These are phyloP conservation scores for Magnusiomyces tetraspermus DNA, from an alignment of 1,139 yeast genomes.

Conservation along the genomic window DNA sequence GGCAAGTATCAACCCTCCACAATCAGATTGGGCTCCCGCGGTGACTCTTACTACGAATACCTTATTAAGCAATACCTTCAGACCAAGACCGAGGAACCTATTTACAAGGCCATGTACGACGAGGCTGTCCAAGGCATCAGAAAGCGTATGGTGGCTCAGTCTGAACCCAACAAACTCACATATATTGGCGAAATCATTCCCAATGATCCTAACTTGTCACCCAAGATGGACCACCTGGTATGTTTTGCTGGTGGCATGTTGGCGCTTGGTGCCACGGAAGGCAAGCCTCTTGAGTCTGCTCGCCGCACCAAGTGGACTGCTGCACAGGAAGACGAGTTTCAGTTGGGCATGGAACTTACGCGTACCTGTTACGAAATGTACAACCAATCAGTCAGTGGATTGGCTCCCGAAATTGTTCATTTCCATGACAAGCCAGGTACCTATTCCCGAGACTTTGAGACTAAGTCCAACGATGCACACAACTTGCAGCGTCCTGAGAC, in stretches of 20 bases:
- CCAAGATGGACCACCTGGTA: conserved; percentile 89
- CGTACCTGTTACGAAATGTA: conserved; percentile 81
- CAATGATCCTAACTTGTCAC: conserved; percentile 43
- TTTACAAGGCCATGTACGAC: conserved; percentile 68
- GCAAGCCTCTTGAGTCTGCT: conserved; percentile 48
- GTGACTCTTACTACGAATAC: conserved; percentile 90
- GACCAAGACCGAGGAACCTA: conserved; percentile 50
- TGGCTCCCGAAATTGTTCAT: conserved; percentile 81
- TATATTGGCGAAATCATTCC: conserved; percentile 63
- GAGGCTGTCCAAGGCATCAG: conserved; percentile 69
- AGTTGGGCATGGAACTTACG: conserved; percentile 66
- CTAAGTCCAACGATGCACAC: conserved; percentile 67
- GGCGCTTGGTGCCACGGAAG: conserved; percentile 84
- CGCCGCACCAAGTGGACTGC: conserved; percentile 39
- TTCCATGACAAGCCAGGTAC: conserved; percentile 44
- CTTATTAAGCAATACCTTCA: conserved; percentile 77
- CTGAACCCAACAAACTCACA: conserved; percentile 54
- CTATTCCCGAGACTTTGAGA: conserved; percentile 44
- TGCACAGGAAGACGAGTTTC: conserved; percentile 47
- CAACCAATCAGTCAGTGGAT: conserved; percentile 59
- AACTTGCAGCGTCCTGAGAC: conserved; percentile 92
- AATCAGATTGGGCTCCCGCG: conserved; percentile 81
- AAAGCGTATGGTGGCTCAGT: conserved; percentile 50
- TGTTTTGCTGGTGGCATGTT: conserved; percentile 88
- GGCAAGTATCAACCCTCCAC: conserved; percentile 57